These are phyloP conservation scores for Singerocomus inundabilis DNA, from an alignment of 1,284 basidiomycete species.

Conservation along the genomic window DNA sequence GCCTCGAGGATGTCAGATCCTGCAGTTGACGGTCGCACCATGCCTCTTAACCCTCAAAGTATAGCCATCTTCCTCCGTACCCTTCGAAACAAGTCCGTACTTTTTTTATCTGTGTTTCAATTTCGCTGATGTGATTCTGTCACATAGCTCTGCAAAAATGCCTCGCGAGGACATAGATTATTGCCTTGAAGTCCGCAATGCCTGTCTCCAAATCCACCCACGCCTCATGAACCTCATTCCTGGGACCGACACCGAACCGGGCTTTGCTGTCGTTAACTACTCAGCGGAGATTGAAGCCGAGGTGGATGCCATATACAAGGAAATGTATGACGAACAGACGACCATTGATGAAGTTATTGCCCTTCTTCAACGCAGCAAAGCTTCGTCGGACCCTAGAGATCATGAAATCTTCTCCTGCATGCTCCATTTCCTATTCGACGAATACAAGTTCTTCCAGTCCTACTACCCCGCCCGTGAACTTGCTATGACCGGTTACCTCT, in stretches of 20 bases:
- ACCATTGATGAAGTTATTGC: constrained; percentile 92
- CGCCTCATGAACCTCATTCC: constrained; percentile 96
- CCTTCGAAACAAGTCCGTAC: constrained; percentile 73
- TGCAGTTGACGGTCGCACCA: constrained; percentile 74
- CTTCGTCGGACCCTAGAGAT: constrained; percentile 80
- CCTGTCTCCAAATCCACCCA: constrained; percentile 94
- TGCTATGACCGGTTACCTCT: constrained; percentile 94
- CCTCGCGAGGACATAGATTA: constrained; percentile 80
- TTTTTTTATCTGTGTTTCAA: constrained; percentile 5
- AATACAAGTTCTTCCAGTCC: constrained; percentile 99
- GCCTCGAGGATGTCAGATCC: constrained; percentile 76
- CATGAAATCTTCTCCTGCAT: constrained; percentile 98
- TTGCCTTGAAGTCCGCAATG: constrained; percentile 90
- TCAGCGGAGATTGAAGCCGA: constrained; percentile 87
- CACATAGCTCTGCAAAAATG: constrained; percentile 60
- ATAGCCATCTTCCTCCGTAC: constrained; percentile 91
- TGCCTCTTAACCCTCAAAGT: constrained; percentile 80
- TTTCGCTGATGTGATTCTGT: neutral
- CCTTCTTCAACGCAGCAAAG: constrained; percentile 84
- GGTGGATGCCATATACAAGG: constrained; percentile 94
- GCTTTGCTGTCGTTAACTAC: constrained; percentile 88
- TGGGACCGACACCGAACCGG: constrained; percentile 86
- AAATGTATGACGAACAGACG: constrained; percentile 96
- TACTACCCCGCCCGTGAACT: constrained; percentile 94
- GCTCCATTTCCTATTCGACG: constrained; percentile 99